phyloP scores from a whole-genome alignment of 2,329 filamentous ascomycete species.

The Stachybotrys echinatus region DNA sequence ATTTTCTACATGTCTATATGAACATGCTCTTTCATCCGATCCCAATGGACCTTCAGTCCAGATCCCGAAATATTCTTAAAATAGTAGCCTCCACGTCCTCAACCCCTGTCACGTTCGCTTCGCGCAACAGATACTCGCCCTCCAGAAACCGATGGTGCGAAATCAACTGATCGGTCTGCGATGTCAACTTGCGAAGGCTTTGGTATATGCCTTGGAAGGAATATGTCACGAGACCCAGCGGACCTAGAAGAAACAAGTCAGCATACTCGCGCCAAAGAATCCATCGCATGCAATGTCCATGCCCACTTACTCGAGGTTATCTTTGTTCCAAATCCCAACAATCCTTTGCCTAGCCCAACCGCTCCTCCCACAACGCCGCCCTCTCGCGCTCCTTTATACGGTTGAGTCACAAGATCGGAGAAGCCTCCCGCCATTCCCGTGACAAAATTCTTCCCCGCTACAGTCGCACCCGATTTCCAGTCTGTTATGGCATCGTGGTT shows the following conservation, averaged over 20 bases:
- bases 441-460: not conserved
- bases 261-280: not conserved
- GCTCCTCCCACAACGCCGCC: not conserved
- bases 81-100: not conserved
- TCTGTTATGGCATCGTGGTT: not conserved
- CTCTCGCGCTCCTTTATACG: not conserved
- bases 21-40: not conserved
- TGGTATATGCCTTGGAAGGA: not conserved
- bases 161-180: not conserved
- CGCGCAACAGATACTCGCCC: not conserved
- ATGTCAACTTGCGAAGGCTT: not conserved
- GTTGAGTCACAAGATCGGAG: not conserved
- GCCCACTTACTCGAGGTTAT: not conserved
- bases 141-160: not conserved
- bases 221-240: not conserved
- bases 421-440: not conserved
- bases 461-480: not conserved
- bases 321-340: not conserved
- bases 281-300: not conserved
- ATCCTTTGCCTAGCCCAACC: not conserved
- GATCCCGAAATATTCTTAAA: not conserved
- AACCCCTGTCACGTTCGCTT: not conserved
- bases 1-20: no score
- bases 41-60: not conserved
- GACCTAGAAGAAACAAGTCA: not conserved